Evolutionary conservation across 2,329 filamentous ascomycete genomes (phyloP), one percentile per base, ranked within the genome.

Genomic region (Verticillium albo-atrum): DNA sequence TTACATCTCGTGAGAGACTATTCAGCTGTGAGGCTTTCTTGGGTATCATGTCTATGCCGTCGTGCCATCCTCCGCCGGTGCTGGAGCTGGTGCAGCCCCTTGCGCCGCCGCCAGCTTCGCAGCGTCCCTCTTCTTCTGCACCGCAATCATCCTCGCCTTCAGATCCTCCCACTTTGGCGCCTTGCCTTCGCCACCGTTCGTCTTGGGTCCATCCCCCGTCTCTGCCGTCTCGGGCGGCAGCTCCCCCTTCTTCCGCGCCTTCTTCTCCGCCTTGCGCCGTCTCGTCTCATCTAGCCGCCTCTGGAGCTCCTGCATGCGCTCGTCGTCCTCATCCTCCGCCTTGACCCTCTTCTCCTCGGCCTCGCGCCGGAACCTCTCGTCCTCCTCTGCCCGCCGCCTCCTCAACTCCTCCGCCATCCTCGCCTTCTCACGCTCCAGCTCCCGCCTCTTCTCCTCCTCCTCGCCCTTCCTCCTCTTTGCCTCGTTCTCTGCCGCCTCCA

Each of bases 401-500:
- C 70, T 68, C 3, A 58, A 56, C 26, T 64, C 62, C 61, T 78
- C 75, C 6, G 70, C 68, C 6, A 77, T 64, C 23, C 74, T 69
- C 50, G 68, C 70, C 28, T 71, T 68, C 62, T 79, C 75, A 58
- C 71, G 71, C 57, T 76, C 70, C 50, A 77, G 61, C n/a, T 75
- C 70, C 54, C 67, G 68, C 6, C 70, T 68, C 9, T 63, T 63
- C 58, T 75, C 71, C 53, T 77, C 73, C 58, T 74, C 75, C 14
- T 74, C 82, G 34, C 79, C 82, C 75, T 82, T 82, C 62, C 85
- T 77, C 51, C 84, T 76, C 69, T 85, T 87, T 56, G 86, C 79
- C 3, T 87, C 87, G 30, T 83, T 79, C 73, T 97, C 94, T 23
- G 90, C 80, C 27, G 85, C 83, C 75, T 97, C 92, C 56, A 98